Conservation (phyloP, 1,139 yeast species). For the Debaryomyces robertsiae region DNA sequence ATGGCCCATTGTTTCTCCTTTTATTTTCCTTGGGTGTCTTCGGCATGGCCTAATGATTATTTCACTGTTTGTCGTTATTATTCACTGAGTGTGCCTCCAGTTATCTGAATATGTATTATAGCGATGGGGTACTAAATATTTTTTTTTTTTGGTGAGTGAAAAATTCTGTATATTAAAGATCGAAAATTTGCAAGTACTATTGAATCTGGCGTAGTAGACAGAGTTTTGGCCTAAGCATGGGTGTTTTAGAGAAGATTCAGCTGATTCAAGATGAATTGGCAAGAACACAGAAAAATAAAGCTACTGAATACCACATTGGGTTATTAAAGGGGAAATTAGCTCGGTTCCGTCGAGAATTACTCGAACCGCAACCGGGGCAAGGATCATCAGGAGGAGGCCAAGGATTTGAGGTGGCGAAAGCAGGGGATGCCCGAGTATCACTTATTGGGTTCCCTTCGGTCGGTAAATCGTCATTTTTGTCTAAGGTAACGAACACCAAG, state of each 20-base stretch:
- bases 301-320: slow-evolving; percentile 96
- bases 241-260: slow-evolving; percentile 68
- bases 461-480: slow-evolving; percentile 88
- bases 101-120: not conserved
- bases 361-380: slow-evolving; percentile 80
- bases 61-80: not conserved
- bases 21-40: slow-evolving; percentile 12
- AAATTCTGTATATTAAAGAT: slow-evolving; percentile 8
- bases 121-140: slow-evolving; percentile 5
- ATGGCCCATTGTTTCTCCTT: slow-evolving; percentile 14
- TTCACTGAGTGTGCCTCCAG: not conserved
- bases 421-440: slow-evolving; percentile 96
- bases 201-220: too few relatives aligned
- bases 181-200: not conserved
- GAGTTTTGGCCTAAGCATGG: too few relatives aligned
- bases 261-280: slow-evolving; percentile 93
- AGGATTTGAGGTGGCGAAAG: slow-evolving; percentile 94
- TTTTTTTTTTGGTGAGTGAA: slow-evolving; percentile 9
- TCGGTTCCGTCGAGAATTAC: slow-evolving; percentile 84
- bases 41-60: slow-evolving; percentile 14
- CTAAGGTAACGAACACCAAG: slow-evolving; percentile 87
- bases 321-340: slow-evolving; percentile 92
- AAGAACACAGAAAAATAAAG: slow-evolving; percentile 95
- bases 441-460: slow-evolving; percentile 97
- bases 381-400: slow-evolving; percentile 76